These are phyloP conservation scores for Eucalyptus sp. DNA, from an alignment of 345 rosid genomes.

Conservation along the genomic window DNA sequence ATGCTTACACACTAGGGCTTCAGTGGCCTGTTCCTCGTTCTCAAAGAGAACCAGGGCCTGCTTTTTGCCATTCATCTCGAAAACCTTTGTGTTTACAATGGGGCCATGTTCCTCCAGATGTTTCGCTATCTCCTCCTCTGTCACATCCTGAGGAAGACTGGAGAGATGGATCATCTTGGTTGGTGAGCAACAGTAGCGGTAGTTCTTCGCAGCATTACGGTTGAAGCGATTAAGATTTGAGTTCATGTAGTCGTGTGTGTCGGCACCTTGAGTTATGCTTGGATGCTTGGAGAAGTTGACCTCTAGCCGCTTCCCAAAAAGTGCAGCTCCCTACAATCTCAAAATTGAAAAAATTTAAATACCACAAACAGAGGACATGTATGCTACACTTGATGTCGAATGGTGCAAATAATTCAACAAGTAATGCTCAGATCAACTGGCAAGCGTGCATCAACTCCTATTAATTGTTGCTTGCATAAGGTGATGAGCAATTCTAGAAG, in stretches of 20 bases:
- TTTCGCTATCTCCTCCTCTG: constrained; percentile 68
- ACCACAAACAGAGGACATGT: background rate
- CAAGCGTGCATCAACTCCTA: background rate
- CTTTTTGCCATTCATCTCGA: constrained; percentile 94
- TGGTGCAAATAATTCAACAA: background rate
- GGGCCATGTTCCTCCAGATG: constrained; percentile 76
- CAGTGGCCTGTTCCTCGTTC: constrained; percentile 85
- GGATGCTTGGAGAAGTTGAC: constrained; percentile 92
- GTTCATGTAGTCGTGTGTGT: constrained; percentile 64
- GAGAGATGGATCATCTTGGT: constrained; percentile 95
- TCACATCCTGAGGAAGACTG: constrained; percentile 73
- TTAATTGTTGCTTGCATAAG: background rate
- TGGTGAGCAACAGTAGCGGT: constrained; percentile 96
- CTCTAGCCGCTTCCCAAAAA: constrained; percentile 91
- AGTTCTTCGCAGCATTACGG: constrained; percentile 95
- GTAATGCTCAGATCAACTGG: background rate
- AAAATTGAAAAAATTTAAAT: background rate
- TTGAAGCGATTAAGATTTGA: constrained; percentile 93
- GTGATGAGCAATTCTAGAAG: background rate
- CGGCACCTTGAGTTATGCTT: constrained; percentile 82
- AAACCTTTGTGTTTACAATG: constrained; percentile 58
- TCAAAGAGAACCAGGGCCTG: constrained; percentile 81
- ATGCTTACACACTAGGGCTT: constrained; percentile 89
- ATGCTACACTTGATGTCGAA: background rate
- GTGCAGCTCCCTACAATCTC: constrained; percentile 54